Conservation (phyloP, 495 filamentous ascomycete genomes). For the Aspergillus bridgeri region DNA sequence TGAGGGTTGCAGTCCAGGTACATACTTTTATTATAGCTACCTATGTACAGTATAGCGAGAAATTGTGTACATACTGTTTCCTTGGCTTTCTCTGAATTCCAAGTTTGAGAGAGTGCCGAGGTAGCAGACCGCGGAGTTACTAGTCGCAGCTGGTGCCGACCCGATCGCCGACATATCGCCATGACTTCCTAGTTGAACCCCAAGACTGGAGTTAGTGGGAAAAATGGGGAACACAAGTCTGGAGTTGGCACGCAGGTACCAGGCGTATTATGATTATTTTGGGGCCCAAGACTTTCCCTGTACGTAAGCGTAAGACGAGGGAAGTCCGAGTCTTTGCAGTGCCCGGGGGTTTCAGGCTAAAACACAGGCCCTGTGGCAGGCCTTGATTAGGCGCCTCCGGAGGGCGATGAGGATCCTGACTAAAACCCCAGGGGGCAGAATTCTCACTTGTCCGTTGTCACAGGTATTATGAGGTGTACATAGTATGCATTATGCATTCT, state of each 20-base stretch:
- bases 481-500: too few relatives aligned
- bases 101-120: too few relatives aligned
- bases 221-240: slow-evolving; percentile 13
- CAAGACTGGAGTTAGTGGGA: slow-evolving; percentile 16
- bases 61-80: too few relatives aligned
- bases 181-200: slow-evolving; percentile 5
- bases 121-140: too few relatives aligned
- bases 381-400: not conserved
- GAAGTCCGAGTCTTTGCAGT: not conserved
- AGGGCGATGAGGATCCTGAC: too few relatives aligned
- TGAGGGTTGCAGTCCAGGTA: not conserved
- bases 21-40: too few relatives aligned
- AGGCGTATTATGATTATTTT: too few relatives aligned
- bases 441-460: not conserved
- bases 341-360: slow-evolving; percentile 6
- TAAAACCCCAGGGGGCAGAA: too few relatives aligned
- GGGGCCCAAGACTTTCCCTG: too few relatives aligned
- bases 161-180: slow-evolving; percentile 17
- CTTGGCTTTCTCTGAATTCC: too few relatives aligned
- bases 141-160: slow-evolving; percentile 19
- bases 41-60: too few relatives aligned
- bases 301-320: slow-evolving; percentile 10
- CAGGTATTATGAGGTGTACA: too few relatives aligned
- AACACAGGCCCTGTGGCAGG: slow-evolving; percentile 1
- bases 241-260: slow-evolving; percentile 25